Evolutionary conservation across 106 monocot species (phyloP).

Genomic region (Alisma plantagoaquatica): DNA sequence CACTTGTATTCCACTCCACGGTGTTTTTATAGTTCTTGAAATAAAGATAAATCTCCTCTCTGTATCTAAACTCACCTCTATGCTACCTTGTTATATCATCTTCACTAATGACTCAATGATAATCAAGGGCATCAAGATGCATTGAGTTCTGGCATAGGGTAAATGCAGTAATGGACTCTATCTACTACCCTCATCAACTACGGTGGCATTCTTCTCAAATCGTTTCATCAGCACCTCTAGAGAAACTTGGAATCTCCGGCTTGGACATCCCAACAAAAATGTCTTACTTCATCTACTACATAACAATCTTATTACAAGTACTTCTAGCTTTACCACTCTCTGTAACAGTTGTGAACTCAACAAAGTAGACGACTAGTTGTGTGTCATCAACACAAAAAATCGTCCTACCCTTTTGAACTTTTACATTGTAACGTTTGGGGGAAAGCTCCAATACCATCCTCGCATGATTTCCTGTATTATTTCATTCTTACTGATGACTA

Average conservation of each 20-base stretch:
- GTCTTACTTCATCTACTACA: not conserved
- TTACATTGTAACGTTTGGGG: conserved; percentile 2
- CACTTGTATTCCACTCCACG: not conserved
- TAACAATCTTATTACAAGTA: not conserved
- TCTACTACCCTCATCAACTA: no score
- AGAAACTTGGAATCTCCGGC: not conserved
- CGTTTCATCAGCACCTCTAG: no score
- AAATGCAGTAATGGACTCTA: not conserved
- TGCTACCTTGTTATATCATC: not conserved
- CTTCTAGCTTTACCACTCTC: not conserved
- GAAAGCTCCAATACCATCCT: not conserved
- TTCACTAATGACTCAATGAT: not conserved
- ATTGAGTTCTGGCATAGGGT: not conserved
- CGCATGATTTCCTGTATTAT: not conserved
- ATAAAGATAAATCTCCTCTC: not conserved
- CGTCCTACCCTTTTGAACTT: not conserved
- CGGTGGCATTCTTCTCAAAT: no score
- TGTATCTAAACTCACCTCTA: not conserved
- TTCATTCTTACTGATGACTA: conserved; percentile 10
- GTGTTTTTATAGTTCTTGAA: not conserved
- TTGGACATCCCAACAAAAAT: not conserved
- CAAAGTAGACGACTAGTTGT: not conserved
- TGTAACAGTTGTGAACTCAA: not conserved
- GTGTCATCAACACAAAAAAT: not conserved
- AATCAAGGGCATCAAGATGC: not conserved